These are phyloP conservation scores for Graphium sp. DNA, from an alignment of 2,329 filamentous ascomycete species.

Conservation along the genomic window DNA sequence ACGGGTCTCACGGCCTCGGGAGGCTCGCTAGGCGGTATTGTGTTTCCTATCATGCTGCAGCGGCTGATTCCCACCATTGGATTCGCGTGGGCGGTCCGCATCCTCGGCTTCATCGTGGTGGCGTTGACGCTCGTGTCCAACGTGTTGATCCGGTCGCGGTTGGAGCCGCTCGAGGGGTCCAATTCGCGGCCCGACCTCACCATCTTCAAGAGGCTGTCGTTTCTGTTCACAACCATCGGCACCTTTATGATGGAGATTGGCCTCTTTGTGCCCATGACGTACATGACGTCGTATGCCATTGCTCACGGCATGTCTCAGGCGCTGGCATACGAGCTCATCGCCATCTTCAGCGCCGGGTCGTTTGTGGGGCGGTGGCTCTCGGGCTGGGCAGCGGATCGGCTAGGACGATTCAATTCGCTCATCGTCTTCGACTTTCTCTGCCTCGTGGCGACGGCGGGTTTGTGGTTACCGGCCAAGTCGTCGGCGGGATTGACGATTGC, in stretches of 20 bases:
- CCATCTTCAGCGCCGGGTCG: constrained; percentile 50
- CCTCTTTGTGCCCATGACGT: constrained; percentile 40
- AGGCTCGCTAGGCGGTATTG: constrained; percentile 31
- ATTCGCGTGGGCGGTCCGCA: constrained; percentile 14
- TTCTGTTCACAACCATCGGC: constrained; percentile 7
- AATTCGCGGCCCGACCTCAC: constrained; percentile 4
- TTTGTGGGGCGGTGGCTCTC: constrained; percentile 41
- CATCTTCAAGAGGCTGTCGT: constrained; percentile 2
- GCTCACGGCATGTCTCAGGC: constrained; percentile 27
- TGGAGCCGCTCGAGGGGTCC: too few relatives aligned
- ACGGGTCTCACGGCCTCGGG: constrained; percentile 27
- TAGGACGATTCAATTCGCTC: constrained; percentile 40
- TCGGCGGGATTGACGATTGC: constrained; percentile 17
- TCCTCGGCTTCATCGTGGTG: constrained; percentile 13
- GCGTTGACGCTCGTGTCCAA: too few relatives aligned
- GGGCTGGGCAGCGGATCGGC: constrained; percentile 35
- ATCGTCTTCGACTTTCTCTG: constrained; percentile 30
- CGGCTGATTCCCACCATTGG: constrained; percentile 11
- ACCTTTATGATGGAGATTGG: constrained; percentile 16
- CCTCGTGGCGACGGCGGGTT: not conserved
- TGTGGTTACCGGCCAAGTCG: not conserved
- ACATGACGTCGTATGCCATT: constrained; percentile 40
- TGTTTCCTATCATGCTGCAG: constrained; percentile 24
- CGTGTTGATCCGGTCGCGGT: too few relatives aligned
- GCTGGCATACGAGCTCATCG: constrained; percentile 48